phyloP scores from a whole-genome alignment of 2,329 filamentous ascomycete species.

The Penicillium glabrum region DNA sequence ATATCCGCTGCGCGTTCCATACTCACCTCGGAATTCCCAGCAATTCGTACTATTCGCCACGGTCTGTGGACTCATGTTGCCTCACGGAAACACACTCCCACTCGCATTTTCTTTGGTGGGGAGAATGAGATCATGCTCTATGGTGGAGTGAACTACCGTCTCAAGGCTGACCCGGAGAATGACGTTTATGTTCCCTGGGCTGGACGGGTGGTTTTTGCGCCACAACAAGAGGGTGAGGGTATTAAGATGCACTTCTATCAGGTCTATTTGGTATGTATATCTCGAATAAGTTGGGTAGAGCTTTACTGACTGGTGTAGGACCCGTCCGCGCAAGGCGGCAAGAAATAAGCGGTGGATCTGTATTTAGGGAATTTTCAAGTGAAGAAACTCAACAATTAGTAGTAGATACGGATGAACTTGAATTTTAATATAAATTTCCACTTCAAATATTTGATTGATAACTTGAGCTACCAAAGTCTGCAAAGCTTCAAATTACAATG shows the following conservation, averaged over 20 bases:
- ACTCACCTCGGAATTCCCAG: slow-evolving; percentile 13
- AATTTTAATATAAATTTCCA: not conserved
- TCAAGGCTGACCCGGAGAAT: slow-evolving; percentile 29
- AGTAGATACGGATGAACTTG: not conserved
- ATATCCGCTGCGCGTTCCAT: not conserved
- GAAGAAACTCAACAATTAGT: not conserved
- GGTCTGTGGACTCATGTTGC: slow-evolving; percentile 38
- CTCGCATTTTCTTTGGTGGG: slow-evolving; percentile 33
- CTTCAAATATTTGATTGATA: not conserved
- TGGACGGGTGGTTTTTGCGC: slow-evolving; percentile 36
- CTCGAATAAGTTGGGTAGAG: not conserved
- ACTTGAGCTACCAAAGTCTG: not conserved
- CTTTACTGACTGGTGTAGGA: slow-evolving; percentile 25
- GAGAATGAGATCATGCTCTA: slow-evolving; percentile 39
- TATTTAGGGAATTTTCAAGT: not conserved
- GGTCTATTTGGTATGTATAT: slow-evolving; percentile 37
- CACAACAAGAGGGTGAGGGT: slow-evolving; percentile 16
- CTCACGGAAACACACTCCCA: slow-evolving; percentile 31
- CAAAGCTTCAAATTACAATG: not conserved
- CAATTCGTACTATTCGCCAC: slow-evolving; percentile 35
- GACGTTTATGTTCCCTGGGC: slow-evolving; percentile 40
- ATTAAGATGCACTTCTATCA: slow-evolving; percentile 42
- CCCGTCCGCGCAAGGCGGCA: slow-evolving; percentile 34
- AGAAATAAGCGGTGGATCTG: slow-evolving; percentile 25
- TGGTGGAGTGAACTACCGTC: slow-evolving; percentile 35